Conservation (phyloP, 352 stramenopile genomes). For the Blastocystis sp. region DNA sequence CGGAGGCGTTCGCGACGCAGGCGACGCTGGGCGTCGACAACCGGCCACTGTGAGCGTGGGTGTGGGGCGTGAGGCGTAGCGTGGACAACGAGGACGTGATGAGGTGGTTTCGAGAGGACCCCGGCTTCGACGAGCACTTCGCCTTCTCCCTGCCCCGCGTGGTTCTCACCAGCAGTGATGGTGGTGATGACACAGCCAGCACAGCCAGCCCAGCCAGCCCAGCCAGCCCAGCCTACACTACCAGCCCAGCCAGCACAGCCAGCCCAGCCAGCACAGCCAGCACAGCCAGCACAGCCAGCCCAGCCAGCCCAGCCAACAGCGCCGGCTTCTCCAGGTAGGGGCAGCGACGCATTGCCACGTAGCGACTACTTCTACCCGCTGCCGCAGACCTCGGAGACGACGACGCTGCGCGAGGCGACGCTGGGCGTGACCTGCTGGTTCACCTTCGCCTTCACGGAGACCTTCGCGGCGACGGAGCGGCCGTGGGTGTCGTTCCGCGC, state of each 20-base stretch:
- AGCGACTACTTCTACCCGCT: slow-evolving; percentile 50
- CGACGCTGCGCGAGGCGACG: slow-evolving; percentile 5
- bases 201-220: no score
- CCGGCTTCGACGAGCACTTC: not conserved
- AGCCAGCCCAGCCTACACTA: no score
- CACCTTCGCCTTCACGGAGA: slow-evolving; percentile 11
- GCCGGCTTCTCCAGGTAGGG: not conserved
- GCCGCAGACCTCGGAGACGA: not conserved
- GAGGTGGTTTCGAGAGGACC: not conserved
- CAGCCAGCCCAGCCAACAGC: not conserved
- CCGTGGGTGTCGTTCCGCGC: not conserved
- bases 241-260: no score
- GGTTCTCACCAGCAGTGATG: not conserved
- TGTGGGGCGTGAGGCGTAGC: not conserved
- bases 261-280: no score
- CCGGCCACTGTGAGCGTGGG: not conserved
- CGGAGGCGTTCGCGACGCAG: not conserved
- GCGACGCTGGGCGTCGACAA: not conserved
- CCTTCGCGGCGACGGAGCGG: not conserved
- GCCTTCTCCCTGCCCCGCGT: not conserved
- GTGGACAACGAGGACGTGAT: not conserved
- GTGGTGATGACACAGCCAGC: no score
- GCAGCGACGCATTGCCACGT: not conserved
- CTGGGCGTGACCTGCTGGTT: slow-evolving; percentile 53
- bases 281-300: no score